Base-by-base conservation (phyloP, 768 basidiomycete genomes). In the Russula sp. region DNA sequence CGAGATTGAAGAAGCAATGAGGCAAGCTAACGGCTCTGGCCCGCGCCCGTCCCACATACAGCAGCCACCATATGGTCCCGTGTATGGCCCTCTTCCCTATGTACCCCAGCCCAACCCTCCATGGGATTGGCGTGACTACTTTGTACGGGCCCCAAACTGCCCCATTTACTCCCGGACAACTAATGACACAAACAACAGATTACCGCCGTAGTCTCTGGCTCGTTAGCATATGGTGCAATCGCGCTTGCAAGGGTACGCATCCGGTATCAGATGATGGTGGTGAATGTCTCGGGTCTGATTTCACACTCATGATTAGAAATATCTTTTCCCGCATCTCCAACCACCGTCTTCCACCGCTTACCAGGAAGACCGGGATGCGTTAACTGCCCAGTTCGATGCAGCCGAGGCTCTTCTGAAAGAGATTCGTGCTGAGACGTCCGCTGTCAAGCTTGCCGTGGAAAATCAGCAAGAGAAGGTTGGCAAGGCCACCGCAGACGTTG, bases 101-200 rank as follows among this genome's bases (percentile, higher is more conserved):
- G 70, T 71, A 34, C 73, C 81, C 64, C 78, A 78, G 16, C 74
- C 73, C 29, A 69, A 75, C 25, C 83, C 81, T 9, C 78, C 76
- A 61, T 85, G 90, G 83, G 96, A 98, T 73, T 99, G 97, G 97
- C 80, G 95, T 60, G 97, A 99, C 75, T 93, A 96, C 73, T 99
- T 98, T 72, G 94, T 95, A 70, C 70, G 90, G 77, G 20, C 55
- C 29, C 35, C 66, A 53, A 49, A 46, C 38, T 29, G 29, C 43
- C 49, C 16, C 22, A 9, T 53, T 38, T 16, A 57, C 52, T 66
- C 69, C 66, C 71, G 67, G 14, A 42, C 9, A 25, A n/a, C 42
- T 56, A 22, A 58, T 32, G 7, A 14, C 20, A 52, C 16, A 52
- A 14, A 36, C 20, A 7, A 8, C 70, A 98, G 95, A 95, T 99